Conservation (phyloP, 306 rosid genomes). For the Quercus berberidifolia region DNA sequence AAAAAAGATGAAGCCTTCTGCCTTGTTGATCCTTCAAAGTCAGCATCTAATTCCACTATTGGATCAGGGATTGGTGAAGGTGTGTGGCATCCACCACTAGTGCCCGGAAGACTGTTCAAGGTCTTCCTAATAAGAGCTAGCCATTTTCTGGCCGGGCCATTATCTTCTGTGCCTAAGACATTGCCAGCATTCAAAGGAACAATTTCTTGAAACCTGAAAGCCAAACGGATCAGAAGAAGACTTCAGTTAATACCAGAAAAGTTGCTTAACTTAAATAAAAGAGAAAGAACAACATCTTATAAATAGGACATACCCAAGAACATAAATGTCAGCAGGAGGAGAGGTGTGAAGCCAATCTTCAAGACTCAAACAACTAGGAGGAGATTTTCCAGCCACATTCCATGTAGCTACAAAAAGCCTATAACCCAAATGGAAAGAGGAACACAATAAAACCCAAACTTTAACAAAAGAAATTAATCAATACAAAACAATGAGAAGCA, state of each 20-base stretch:
- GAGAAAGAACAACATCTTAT: constrained; percentile 4
- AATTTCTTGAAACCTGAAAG: constrained; percentile 91
- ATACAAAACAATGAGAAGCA: constrained; percentile 11
- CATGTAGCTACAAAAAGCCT: constrained; percentile 92
- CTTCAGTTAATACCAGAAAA: constrained; percentile 3
- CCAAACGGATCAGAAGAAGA: constrained; percentile 9
- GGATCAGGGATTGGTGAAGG: constrained; percentile 93
- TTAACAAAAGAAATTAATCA: not conserved
- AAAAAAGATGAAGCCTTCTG: constrained; percentile 79
- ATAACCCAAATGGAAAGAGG: constrained; percentile 13
- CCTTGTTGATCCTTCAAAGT: constrained; percentile 85
- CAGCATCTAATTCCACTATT: constrained; percentile 75
- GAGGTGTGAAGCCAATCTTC: constrained; percentile 99
- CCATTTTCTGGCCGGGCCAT: constrained; percentile 98
- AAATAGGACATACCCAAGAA: constrained; percentile 67
- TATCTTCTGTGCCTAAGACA: constrained; percentile 97
- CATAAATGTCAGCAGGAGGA: constrained; percentile 92
- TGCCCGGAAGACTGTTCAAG: constrained; percentile 84
- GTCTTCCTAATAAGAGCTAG: constrained; percentile 83
- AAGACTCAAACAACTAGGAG: constrained; percentile 74
- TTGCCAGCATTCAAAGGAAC: constrained; percentile 99
- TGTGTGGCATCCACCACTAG: constrained; percentile 64
- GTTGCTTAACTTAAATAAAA: constrained; percentile 2
- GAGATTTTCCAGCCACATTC: constrained; percentile 98
- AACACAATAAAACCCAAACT: constrained; percentile 11